Base-by-base conservation (phyloP, 805 yeast genomes). In the Teunomyces funiuensis region DNA sequence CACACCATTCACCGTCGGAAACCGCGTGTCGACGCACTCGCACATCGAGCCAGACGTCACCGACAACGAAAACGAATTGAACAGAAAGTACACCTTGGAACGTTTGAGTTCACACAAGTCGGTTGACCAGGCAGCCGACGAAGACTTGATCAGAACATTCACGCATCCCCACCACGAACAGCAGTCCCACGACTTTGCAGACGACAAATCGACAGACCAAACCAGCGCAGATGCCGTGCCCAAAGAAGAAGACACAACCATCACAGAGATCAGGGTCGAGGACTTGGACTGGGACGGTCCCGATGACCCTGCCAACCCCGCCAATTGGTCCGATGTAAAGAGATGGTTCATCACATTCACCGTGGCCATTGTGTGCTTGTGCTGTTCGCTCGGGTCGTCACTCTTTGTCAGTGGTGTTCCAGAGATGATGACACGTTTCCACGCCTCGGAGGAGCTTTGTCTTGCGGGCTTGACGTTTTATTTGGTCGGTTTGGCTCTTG, bases 361-460 rank as follows among this genome's bases (percentile, higher is more conserved):
- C 4, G 77, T 82, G 10, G 88, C 89, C 2, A 44, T 68, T 16
- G 65, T 80, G 36, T 84, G 90, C 69, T 69, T 85, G 26, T 84
- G 80, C 25, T 83, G 83, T 23, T 79, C 89, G 0, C 74, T 85
- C 57, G 91, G 93, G 17, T 82, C 90, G 0, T 85, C 91, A 0
- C 66, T 85, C 41, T 85, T 71, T 52, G 85, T 83, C 18, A 73
- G 78, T 42, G 85, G 89, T 44, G 74, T 83, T 2, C 75, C 79
- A 2, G 82, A 78, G 45, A 59, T 85, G 53, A 60, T 65, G 52
- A 43, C 41, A 1, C 57, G 66, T 44, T 76, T 83, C 58, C 66
- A 69, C n/a, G 71, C 75, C 9, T 77, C 82, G 8, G 76, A 80
- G 57, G 82, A 82, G 29, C 67, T 85, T 44, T 82, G 78, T 9